These are phyloP conservation scores for Bullera alba DNA, from an alignment of 768 basidiomycete species.

Conservation along the genomic window DNA sequence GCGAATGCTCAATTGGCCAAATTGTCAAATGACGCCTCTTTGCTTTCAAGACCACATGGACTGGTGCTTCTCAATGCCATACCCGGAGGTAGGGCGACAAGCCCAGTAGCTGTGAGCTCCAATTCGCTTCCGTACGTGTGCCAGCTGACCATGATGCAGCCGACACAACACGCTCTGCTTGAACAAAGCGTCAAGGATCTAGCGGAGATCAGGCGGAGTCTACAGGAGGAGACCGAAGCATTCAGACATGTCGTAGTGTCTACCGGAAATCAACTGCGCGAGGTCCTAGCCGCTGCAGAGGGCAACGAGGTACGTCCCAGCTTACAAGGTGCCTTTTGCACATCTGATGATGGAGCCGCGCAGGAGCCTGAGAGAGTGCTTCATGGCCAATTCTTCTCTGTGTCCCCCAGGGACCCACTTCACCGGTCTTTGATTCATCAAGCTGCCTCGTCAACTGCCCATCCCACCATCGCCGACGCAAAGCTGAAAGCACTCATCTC, in stretches of 20 bases:
- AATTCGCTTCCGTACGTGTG: neutral
- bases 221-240: slow-evolving; percentile 45
- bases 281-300: slow-evolving; percentile 23
- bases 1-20: slow-evolving; percentile 23
- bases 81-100: slow-evolving; percentile 2
- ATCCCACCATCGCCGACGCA: slow-evolving; percentile 36
- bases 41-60: slow-evolving; percentile 16
- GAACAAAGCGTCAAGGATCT: slow-evolving; percentile 42
- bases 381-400: slow-evolving; percentile 38
- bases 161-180: slow-evolving; percentile 21
- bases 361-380: slow-evolving; percentile 34
- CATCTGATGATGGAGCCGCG: neutral
- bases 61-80: slow-evolving; percentile 34
- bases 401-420: neutral
- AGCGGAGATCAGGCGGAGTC: slow-evolving; percentile 30
- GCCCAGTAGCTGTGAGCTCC: slow-evolving; percentile 21
- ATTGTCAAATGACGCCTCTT: slow-evolving; percentile 13
- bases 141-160: slow-evolving; percentile 11
- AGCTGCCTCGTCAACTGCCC: slow-evolving; percentile 36
- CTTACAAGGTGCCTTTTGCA: neutral
- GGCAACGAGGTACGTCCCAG: slow-evolving; percentile 28
- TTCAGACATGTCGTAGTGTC: slow-evolving; percentile 44
- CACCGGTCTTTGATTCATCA: slow-evolving; percentile 6
- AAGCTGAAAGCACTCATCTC: slow-evolving; percentile 30
- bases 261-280: slow-evolving; percentile 35